These are phyloP conservation scores for Blastobotrys peoriensis DNA, from an alignment of 805 yeast genomes.

Conservation along the genomic window DNA sequence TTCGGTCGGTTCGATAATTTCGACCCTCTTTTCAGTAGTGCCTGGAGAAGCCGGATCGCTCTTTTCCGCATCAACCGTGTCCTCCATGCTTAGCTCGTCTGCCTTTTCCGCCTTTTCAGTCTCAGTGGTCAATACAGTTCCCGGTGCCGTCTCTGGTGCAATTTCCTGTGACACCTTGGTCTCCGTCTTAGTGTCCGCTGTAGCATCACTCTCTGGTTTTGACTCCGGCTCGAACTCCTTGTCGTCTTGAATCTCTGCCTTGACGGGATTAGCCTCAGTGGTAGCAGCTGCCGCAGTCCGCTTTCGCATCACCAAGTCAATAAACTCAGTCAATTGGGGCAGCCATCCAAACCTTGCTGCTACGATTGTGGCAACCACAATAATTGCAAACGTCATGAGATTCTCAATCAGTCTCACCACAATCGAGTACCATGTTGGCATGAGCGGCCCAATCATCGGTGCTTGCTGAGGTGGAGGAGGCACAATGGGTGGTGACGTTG, in stretches of 20 bases:
- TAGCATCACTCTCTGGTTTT: not conserved
- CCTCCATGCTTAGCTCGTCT: not conserved
- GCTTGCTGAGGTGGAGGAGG: constrained; percentile 10
- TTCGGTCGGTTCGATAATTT: not conserved
- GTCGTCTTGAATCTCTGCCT: not conserved
- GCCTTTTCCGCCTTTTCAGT: not conserved
- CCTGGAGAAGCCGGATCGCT: constrained; percentile 5
- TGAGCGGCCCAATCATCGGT: not conserved
- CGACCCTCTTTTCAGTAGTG: not conserved
- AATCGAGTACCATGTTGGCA: constrained; percentile 17
- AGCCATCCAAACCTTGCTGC: constrained; percentile 22
- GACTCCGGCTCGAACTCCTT: not conserved
- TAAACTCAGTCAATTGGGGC: constrained; percentile 21
- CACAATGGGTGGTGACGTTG: constrained; percentile 2
- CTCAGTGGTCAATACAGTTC: not conserved
- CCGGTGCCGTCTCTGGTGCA: not conserved
- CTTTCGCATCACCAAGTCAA: constrained; percentile 13
- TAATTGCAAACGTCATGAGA: constrained; percentile 32
- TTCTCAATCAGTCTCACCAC: constrained; percentile 33
- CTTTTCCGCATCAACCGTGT: not conserved
- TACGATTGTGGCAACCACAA: constrained; percentile 22
- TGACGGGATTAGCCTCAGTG: not conserved
- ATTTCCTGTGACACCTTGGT: not conserved
- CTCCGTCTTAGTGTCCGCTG: not conserved
- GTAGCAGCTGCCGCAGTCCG: not conserved